These are phyloP conservation scores for Cinnamomum chago DNA, from an alignment of 164 flowering plant genomes.

Conservation along the genomic window DNA sequence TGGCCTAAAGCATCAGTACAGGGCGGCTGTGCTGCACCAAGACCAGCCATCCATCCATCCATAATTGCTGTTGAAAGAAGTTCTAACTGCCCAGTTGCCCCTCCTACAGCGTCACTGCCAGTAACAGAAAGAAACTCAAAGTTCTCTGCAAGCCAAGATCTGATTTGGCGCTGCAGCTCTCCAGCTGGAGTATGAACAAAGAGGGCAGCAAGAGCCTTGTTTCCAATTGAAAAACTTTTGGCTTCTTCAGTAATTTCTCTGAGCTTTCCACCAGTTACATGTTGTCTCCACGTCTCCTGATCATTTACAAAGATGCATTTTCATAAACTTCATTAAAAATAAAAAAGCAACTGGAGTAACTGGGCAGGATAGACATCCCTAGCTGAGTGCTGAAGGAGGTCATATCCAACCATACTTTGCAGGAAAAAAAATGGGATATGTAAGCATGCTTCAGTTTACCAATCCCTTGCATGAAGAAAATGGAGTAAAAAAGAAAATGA, in stretches of 20 bases:
- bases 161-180: conserved; percentile 93
- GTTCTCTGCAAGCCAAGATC: conserved; percentile 95
- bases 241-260: conserved; percentile 97
- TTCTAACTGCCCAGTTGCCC: conserved; percentile 81
- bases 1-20: conserved; percentile 95
- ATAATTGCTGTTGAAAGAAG: conserved; percentile 97
- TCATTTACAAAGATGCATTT: conserved; percentile 4
- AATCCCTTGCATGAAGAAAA: background rate
- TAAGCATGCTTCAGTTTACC: background rate
- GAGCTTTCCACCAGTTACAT: conserved; percentile 94
- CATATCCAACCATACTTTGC: no score
- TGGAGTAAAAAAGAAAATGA: background rate
- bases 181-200: conserved; percentile 99
- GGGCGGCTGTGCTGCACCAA: conserved; percentile 90
- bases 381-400: no score
- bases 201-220: conserved; percentile 92
- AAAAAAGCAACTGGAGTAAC: no score
- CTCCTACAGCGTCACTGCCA: conserved; percentile 71
- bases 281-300: conserved; percentile 90
- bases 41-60: conserved; percentile 99
- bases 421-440: background rate
- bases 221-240: conserved; percentile 85
- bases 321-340: background rate
- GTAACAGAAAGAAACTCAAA: conserved; percentile 92
- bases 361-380: no score